Evolutionary conservation across 2,329 filamentous ascomycete species (phyloP), one percentile per base, ranked within the genome.

Genomic region (Monilinia polystroma): DNA sequence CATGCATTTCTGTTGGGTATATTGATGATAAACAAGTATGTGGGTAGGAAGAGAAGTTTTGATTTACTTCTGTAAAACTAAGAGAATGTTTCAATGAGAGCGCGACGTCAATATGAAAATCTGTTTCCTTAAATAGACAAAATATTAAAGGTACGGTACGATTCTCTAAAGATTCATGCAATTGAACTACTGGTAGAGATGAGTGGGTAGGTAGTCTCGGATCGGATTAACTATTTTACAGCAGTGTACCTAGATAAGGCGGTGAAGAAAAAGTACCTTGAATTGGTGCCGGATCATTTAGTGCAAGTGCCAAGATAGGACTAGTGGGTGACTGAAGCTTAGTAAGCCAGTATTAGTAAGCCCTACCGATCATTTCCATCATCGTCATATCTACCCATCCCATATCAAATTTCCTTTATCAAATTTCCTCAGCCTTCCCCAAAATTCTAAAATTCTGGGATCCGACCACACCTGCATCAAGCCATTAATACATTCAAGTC

Each of bases 381-480:
- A 45, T 45, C 56, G 8, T 41, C 26, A 29, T 20, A 47, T 47
- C 32, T 35, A 35, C 32, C 32, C 32, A 5, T 6, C 32, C 32
- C 32, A 26, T 12, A 47, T 47, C 16, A 47, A 43, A 29, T 45
- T 58, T 58, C 56, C 56, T 41, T n/a, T 12, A 47, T 47, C 16
- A 47, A 43, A 29, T 45, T 58, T 58, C 56, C 56, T 41, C 23
- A 29, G 41, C 41, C 41, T 57, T 57, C 55, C 55, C 23, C n/a
- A 57, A 57, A 45, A n/a, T 57, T 57, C 55, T 12, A 45, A 23
- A 45, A 1, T 6, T 8, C 1, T 29, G 29, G 4, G 4, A 29
- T 29, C 29, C 29, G 29, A 58, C 29, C 10, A 29, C 26, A 23
- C 32, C 32, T 35, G 32, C 32, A 35, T 35, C 32, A 35, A 35